These are phyloP conservation scores for Brassica juncea DNA, from an alignment of 345 rosid genomes.

Conservation along the genomic window DNA sequence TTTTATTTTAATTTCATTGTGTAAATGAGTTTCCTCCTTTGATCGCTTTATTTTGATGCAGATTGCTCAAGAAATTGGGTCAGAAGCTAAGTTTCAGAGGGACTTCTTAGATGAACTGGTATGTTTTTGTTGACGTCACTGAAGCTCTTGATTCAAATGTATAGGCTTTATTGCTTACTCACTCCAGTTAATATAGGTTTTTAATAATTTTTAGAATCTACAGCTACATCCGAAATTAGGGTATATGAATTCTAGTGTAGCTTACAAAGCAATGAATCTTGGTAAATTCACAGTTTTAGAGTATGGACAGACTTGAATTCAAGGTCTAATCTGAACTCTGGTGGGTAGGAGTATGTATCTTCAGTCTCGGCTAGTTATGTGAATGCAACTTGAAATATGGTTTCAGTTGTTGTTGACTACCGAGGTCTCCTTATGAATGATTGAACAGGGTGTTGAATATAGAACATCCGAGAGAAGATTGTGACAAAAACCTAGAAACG, in stretches of 20 bases:
- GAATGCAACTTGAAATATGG: conserved; percentile 1
- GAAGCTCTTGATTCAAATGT: background rate
- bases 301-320: background rate
- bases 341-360: conserved; percentile 10
- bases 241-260: background rate
- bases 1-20: background rate
- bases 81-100: conserved; percentile 84
- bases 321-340: background rate
- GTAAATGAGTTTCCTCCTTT: background rate
- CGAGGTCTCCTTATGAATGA: background rate
- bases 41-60: conserved; percentile 37
- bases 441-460: background rate
- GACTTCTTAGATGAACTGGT: conserved; percentile 83
- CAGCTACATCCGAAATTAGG: background rate
- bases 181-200: background rate
- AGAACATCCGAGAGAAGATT: background rate
- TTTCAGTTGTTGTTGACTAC: background rate
- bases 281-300: background rate
- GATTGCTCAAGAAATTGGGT: conserved; percentile 81
- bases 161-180: background rate
- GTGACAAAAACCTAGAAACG: background rate
- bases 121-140: background rate
- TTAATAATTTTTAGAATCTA: background rate
- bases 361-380: conserved; percentile 7
- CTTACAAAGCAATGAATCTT: background rate